These are phyloP conservation scores for Lyophyllum shimeji DNA, from an alignment of 768 basidiomycete species.

Conservation along the genomic window DNA sequence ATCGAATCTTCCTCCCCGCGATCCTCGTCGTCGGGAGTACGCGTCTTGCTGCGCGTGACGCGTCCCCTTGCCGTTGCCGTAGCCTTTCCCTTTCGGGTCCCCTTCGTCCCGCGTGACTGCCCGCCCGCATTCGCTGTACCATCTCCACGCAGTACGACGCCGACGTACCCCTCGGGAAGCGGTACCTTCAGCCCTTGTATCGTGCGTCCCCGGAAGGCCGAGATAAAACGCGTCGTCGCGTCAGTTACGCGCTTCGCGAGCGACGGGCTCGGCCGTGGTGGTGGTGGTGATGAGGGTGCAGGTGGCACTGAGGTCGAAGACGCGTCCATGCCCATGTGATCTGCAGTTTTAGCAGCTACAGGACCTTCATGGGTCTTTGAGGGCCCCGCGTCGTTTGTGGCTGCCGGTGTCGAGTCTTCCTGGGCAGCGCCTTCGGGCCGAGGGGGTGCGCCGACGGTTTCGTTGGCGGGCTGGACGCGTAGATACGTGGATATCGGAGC, in stretches of 20 bases:
- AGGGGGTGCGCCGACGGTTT: constrained; percentile 26
- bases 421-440: neutral
- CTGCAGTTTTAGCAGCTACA: neutral
- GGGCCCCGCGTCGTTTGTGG: neutral
- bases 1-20: constrained; percentile 24
- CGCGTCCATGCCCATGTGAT: neutral
- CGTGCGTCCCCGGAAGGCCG: constrained; percentile 75
- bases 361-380: too few species aligned
- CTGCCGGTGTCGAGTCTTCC: constrained; percentile 8
- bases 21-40: constrained; percentile 21
- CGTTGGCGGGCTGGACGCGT: constrained; percentile 46
- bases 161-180: constrained; percentile 66
- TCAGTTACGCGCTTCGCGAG: constrained; percentile 23
- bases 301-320: neutral
- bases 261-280: neutral
- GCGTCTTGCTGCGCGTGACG: constrained; percentile 26
- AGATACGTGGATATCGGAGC: constrained; percentile 79
- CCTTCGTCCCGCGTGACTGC: constrained; percentile 5
- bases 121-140: constrained; percentile 9
- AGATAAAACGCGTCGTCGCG: constrained; percentile 43
- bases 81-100: constrained; percentile 10
- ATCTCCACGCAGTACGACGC: constrained; percentile 54
- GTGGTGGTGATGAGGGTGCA: neutral
- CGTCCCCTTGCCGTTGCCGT: constrained; percentile 20
- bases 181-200: constrained; percentile 65